phyloP scores from a whole-genome alignment of 805 yeast genomes.

The Saturnispora serradocipensis region DNA sequence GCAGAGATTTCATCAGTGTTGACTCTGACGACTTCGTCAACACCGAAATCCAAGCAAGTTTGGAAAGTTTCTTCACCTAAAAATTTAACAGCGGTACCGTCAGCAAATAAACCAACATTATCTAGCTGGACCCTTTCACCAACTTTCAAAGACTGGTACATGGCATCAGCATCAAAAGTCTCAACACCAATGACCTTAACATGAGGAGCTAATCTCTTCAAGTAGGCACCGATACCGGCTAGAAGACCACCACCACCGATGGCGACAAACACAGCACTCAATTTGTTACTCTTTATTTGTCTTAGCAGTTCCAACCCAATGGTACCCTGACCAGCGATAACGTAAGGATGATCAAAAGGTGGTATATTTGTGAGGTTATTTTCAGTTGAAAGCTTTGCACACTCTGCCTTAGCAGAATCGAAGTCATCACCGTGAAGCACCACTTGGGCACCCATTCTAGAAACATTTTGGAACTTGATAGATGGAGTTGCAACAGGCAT shows the following conservation, averaged over 20 bases:
- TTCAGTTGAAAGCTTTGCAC: conserved; percentile 58
- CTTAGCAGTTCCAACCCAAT: conserved; percentile 87
- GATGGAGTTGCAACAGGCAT: conserved; percentile 98
- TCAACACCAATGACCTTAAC: conserved; percentile 94
- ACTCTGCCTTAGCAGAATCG: conserved; percentile 90
- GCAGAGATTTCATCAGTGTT: conserved; percentile 76
- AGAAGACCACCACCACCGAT: conserved; percentile 97
- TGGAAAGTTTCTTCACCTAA: conserved; percentile 90
- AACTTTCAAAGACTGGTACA: conserved; percentile 56
- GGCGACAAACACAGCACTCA: conserved; percentile 83
- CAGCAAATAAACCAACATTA: conserved; percentile 94
- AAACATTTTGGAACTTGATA: conserved; percentile 85
- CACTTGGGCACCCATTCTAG: conserved; percentile 88
- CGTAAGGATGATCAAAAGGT: conserved; percentile 97
- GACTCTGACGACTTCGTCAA: conserved; percentile 74
- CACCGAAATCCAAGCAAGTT: conserved; percentile 53
- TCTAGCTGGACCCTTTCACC: conserved; percentile 48
- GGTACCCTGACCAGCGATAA: conserved; percentile 98
- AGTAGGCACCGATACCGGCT: conserved; percentile 82
- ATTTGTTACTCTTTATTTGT: conserved; percentile 68
- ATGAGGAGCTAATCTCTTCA: conserved; percentile 96
- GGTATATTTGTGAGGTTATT: conserved; percentile 83
- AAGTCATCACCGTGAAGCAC: conserved; percentile 91
- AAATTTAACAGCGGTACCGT: conserved; percentile 91
- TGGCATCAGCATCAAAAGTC: conserved; percentile 91